phyloP scores from a whole-genome alignment of 2,329 filamentous ascomycete genomes.

The Metarhizium rileyi region DNA sequence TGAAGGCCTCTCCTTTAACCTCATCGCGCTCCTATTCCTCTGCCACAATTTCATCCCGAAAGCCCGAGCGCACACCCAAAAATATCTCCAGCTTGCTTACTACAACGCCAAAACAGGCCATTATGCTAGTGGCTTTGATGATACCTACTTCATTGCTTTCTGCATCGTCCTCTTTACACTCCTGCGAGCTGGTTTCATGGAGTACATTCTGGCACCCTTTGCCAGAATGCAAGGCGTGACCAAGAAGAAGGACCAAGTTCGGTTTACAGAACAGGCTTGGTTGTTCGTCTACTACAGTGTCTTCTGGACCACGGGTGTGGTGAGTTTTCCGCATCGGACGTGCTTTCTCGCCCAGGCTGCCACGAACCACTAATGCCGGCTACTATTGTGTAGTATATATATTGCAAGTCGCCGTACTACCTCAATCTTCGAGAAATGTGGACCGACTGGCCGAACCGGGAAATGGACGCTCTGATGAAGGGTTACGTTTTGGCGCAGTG shows the following conservation, averaged over 20 bases:
- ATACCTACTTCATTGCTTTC: slow-evolving; percentile 66
- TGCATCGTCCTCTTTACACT: slow-evolving; percentile 82
- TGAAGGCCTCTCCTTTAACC: slow-evolving; percentile 70
- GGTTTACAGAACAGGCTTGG: slow-evolving; percentile 94
- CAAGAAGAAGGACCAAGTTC: slow-evolving; percentile 64
- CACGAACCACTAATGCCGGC: not conserved
- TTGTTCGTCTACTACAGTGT: slow-evolving; percentile 71
- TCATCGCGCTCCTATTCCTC: slow-evolving; percentile 72
- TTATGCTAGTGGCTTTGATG: slow-evolving; percentile 72
- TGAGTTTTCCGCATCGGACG: slow-evolving; percentile 35
- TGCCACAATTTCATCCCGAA: slow-evolving; percentile 76
- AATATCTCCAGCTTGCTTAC: slow-evolving; percentile 84
- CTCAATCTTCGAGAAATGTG: slow-evolving; percentile 70
- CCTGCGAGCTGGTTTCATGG: slow-evolving; percentile 73
- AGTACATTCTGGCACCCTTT: slow-evolving; percentile 74
- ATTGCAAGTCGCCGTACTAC: slow-evolving; percentile 69
- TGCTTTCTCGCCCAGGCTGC: not conserved
- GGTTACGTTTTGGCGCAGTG: slow-evolving; percentile 85
- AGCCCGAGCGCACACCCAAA: slow-evolving; percentile 67
- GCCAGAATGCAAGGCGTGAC: slow-evolving; percentile 63
- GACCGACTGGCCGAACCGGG: slow-evolving; percentile 73
- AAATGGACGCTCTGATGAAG: slow-evolving; percentile 70
- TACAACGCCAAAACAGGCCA: slow-evolving; percentile 56
- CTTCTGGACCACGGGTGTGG: slow-evolving; percentile 78
- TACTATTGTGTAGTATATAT: slow-evolving; percentile 55